Percentiles rank a stretch among this genome's conserved stretches.
These are phyloP conservation scores for Globisporangium nunn DNA, from an alignment of 352 stramenopile species.

Conservation along the genomic window DNA sequence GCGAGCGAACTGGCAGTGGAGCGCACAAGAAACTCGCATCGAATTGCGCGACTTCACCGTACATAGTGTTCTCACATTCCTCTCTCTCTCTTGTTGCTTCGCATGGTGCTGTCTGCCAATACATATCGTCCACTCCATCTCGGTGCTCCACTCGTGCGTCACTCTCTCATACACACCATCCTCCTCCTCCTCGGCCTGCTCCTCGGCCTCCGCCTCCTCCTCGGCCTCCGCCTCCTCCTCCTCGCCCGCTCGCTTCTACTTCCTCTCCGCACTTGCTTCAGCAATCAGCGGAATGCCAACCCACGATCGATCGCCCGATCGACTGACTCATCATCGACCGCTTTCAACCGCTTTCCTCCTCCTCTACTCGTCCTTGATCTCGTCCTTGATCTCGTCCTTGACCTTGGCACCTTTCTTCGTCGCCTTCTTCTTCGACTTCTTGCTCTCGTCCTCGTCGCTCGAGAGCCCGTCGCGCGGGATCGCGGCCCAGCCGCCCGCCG, in stretches of 20 bases:
- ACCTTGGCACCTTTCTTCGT: conserved; percentile 4
- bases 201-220: too few relatives aligned
- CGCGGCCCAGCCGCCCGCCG: conserved; percentile 56
- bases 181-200: neutral
- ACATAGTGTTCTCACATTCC: too few relatives aligned
- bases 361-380: neutral
- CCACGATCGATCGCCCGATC: too few relatives aligned
- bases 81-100: neutral
- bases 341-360: neutral
- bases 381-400: conserved; percentile 3
- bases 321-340: neutral
- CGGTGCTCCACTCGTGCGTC: too few relatives aligned
- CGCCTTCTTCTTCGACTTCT: conserved; percentile 25
- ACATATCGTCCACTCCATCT: too few relatives aligned
- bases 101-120: neutral
- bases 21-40: too few relatives aligned
- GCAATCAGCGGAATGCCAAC: too few relatives aligned
- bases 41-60: too few relatives aligned
- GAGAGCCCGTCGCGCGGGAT: conserved; percentile 71
- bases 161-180: neutral
- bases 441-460: conserved; percentile 71
- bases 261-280: too few relatives aligned
- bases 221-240: too few relatives aligned
- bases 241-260: too few relatives aligned
- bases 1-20: too few relatives aligned